These are phyloP conservation scores for Clathrus columnatus DNA, from an alignment of 768 basidiomycete genomes.

Conservation along the genomic window DNA sequence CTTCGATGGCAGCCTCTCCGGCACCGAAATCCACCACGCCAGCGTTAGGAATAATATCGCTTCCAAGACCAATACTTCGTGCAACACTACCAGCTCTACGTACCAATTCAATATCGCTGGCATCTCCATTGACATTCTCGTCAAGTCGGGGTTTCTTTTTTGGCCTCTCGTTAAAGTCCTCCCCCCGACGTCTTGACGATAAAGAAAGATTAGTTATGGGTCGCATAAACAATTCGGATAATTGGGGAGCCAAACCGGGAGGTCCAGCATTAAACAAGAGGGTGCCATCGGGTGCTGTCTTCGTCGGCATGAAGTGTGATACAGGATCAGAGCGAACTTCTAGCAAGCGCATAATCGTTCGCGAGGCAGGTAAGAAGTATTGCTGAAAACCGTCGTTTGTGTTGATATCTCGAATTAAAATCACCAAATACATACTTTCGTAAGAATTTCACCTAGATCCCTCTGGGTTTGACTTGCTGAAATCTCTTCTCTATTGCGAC, in stretches of 20 bases:
- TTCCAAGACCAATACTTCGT: constrained; percentile 46
- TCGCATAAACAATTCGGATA: constrained; percentile 77
- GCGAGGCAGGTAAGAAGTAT: constrained; percentile 76
- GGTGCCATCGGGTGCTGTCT: constrained; percentile 57
- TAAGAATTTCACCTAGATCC: constrained; percentile 63
- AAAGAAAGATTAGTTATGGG: constrained; percentile 41
- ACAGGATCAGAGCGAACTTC: constrained; percentile 81
- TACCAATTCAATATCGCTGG: constrained; percentile 62
- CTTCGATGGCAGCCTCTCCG: constrained; percentile 47
- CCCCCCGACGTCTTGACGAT: constrained; percentile 51
- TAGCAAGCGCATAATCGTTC: constrained; percentile 76
- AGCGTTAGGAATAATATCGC: constrained; percentile 40
- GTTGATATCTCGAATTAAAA: not conserved
- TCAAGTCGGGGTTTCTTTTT: constrained; percentile 53
- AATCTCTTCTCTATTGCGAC: constrained; percentile 45
- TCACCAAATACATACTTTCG: constrained; percentile 30
- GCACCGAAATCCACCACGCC: constrained; percentile 44
- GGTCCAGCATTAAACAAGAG: constrained; percentile 76
- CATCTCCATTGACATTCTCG: constrained; percentile 36
- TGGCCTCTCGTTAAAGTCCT: constrained; percentile 45
- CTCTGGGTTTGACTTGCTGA: constrained; percentile 44
- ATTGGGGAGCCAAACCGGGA: constrained; percentile 72
- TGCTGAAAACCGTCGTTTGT: constrained; percentile 28
- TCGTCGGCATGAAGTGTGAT: constrained; percentile 78
- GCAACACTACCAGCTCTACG: constrained; percentile 60